Conservation (phyloP, 1,284 basidiomycete genomes). For the Ganoderma resinaceum region DNA sequence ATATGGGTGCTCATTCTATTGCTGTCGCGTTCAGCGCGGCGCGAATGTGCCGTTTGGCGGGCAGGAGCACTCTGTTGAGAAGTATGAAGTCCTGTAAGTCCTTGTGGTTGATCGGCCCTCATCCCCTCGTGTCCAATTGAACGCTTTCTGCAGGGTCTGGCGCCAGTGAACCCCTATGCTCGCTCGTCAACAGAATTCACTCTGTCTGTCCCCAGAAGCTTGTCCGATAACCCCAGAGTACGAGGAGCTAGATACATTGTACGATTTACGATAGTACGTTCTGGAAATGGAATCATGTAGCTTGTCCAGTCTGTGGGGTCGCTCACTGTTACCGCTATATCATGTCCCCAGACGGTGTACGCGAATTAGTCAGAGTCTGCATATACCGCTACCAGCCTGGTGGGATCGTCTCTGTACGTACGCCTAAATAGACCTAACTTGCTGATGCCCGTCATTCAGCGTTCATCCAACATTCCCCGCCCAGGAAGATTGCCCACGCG, state of each 20-base stretch:
- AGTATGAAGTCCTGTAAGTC: constrained; percentile 28
- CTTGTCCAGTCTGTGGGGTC: background rate
- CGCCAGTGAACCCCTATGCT: constrained; percentile 20
- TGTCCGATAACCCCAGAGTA: background rate
- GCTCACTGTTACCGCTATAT: background rate
- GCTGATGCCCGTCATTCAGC: background rate
- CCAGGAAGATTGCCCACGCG: constrained; percentile 39
- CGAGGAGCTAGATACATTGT: background rate
- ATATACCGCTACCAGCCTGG: background rate
- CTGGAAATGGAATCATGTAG: background rate
- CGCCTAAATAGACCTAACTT: background rate
- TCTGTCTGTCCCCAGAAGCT: background rate
- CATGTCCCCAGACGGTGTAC: background rate
- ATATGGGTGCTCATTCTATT: constrained; percentile 16
- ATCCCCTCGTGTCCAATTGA: background rate
- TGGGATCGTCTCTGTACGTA: background rate
- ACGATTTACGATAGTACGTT: constrained; percentile 2
- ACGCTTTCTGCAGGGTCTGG: constrained; percentile 38
- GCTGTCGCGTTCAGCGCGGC: constrained; percentile 45
- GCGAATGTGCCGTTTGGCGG: constrained; percentile 41
- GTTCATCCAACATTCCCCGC: constrained; percentile 17
- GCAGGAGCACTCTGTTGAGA: constrained; percentile 20
- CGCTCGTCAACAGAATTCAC: background rate
- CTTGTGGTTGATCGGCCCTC: too few relatives aligned
- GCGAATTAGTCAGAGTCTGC: background rate